Evolutionary conservation across 2,329 filamentous ascomycete species (phyloP).

Genomic region (Sporothrix euskadiensis): DNA sequence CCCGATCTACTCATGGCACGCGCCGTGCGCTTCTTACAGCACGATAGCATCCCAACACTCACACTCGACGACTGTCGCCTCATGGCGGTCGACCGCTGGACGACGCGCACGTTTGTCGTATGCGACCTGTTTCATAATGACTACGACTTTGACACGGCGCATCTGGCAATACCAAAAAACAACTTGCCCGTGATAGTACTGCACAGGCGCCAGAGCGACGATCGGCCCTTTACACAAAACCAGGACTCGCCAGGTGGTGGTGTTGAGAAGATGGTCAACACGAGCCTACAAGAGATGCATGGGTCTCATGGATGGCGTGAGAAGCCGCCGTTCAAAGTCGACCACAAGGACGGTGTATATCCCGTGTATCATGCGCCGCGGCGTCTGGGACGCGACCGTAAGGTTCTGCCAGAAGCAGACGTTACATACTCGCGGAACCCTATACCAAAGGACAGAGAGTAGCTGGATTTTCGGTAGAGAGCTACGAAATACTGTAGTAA

Average conservation of each 20-base stretch:
- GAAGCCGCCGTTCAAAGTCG: conserved; percentile 14
- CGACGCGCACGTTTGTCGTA: conserved; percentile 19
- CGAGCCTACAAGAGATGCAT: conserved; percentile 17
- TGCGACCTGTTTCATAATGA: conserved; percentile 14
- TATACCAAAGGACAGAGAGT: conserved; percentile 8
- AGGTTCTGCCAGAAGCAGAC: conserved; percentile 16
- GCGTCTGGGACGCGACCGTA: not conserved
- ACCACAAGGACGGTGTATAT: conserved; percentile 23
- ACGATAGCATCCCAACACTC: not conserved
- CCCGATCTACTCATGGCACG: conserved; percentile 12
- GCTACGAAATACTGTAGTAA: not conserved
- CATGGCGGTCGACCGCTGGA: conserved; percentile 21
- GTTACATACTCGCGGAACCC: conserved; percentile 22
- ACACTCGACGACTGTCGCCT: conserved; percentile 17
- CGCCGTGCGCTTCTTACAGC: conserved; percentile 17
- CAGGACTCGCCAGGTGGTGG: not conserved
- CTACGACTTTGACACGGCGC: conserved; percentile 16
- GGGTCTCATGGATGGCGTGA: conserved; percentile 18
- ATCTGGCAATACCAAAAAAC: conserved; percentile 12
- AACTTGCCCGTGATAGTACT: conserved; percentile 21
- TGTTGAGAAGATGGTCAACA: conserved; percentile 19
- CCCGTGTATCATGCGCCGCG: conserved; percentile 20
- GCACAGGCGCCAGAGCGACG: conserved; percentile 20
- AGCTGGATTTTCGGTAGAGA: conserved; percentile 17
- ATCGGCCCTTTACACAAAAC: conserved; percentile 14